Evolutionary conservation across 2,329 filamentous ascomycete species (phyloP), one percentile per base, ranked within the genome.

Genomic region (Fusarium gaditjirri): DNA sequence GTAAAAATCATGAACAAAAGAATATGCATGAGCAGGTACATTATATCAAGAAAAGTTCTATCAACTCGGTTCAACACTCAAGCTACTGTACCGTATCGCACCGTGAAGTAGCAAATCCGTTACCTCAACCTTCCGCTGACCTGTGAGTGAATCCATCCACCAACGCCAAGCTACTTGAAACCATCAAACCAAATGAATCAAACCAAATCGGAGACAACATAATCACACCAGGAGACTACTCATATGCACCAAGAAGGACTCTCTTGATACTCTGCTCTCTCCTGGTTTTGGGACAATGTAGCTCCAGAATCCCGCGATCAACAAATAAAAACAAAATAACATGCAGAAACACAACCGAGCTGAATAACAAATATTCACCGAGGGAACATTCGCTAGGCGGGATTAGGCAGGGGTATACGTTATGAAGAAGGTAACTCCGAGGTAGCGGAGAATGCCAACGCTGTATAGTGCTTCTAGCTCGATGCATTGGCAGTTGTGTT

Each of bases 141-240:
- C 56, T 62, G 53, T 54, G 66, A 71, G 65, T 68, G 67, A 72
- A 70, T 75, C 70, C 65, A 70, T 75, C 74, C 67, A 72, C 70
- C 69, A 77, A 77, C 76, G 76, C 76, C 76, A 61, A 77, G 74
- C 75, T 78, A 67, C 72, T 62, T 63, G 70, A 75, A 69, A 72
- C 56, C 50, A 65, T 68, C 63, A 71, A 73, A 66, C 46, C 44
- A 65, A 65, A 67, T 33, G 65, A 73, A 68, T 56, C 42, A 64
- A 67, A 67, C 33, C 47, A 39, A 65, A 67, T 25, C 44, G 31
- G 60, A 63, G 54, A 57, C 55, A 59, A 54, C 44, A 65, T 39
- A 44, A 39, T 50, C 44, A 49, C 52, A 54, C 70, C 61, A 68
- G 66, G 61, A 50, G 57, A 71, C 39, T 59, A 64, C 61, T 64